These are phyloP conservation scores for Dothidotthia symphoricarpi DNA, from an alignment of 2,329 filamentous ascomycete genomes.

Conservation along the genomic window DNA sequence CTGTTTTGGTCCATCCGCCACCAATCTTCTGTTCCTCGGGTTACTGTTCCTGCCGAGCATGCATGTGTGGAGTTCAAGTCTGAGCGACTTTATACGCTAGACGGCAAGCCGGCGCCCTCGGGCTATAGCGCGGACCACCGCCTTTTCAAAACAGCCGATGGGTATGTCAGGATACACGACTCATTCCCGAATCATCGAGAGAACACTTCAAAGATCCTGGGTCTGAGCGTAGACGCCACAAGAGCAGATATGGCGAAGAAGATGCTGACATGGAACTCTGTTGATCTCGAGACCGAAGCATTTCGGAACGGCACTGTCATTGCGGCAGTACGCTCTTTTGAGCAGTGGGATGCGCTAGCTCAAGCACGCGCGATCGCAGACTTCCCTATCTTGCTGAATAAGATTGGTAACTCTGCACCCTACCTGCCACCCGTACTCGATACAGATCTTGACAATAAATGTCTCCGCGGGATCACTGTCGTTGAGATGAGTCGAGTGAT, in stretches of 20 bases:
- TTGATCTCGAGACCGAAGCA: conserved; percentile 52
- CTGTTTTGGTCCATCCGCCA: conserved; percentile 45
- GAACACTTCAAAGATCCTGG: conserved; percentile 48
- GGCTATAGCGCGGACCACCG: conserved; percentile 51
- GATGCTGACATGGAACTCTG: conserved; percentile 44
- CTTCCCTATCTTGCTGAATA: conserved; percentile 49
- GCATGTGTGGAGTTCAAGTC: conserved; percentile 56
- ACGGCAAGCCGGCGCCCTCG: conserved; percentile 36
- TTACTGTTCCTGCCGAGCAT: conserved; percentile 49
- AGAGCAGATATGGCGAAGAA: conserved; percentile 43
- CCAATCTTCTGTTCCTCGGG: conserved; percentile 29
- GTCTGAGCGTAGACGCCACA: conserved; percentile 34
- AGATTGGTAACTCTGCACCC: conserved; percentile 25
- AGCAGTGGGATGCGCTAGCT: conserved; percentile 53
- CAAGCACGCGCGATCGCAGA: conserved; percentile 48
- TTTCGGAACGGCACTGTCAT: conserved; percentile 47
- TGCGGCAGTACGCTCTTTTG: conserved; percentile 51
- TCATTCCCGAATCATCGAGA: conserved; percentile 52
- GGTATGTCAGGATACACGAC: conserved; percentile 57
- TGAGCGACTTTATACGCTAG: conserved; percentile 50
- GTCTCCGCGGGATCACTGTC: conserved; percentile 44
- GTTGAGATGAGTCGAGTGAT: conserved; percentile 47
- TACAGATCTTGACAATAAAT: conserved; percentile 19
- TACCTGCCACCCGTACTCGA: conserved; percentile 6
- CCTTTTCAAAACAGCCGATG: conserved; percentile 52